Conservation (phyloP, 441 rosid genomes). For the Adansonia madagascariensis region DNA sequence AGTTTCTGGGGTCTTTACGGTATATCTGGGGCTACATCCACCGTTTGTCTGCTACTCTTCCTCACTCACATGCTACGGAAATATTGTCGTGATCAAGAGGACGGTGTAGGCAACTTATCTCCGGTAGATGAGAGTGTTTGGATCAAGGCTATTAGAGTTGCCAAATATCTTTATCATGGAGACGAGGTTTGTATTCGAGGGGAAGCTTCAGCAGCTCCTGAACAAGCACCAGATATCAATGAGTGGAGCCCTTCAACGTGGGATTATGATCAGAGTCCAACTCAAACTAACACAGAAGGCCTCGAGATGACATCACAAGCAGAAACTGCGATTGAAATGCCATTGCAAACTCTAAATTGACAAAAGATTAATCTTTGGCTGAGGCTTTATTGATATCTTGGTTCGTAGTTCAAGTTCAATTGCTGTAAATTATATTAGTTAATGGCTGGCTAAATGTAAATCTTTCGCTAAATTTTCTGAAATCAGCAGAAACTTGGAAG, state of each 20-base stretch:
- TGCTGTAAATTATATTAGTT: background rate
- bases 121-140: background rate
- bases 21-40: slow-evolving; percentile 42
- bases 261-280: slow-evolving; percentile 15
- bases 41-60: slow-evolving; percentile 41
- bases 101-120: background rate
- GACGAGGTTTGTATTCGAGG: background rate
- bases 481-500: no score
- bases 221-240: slow-evolving; percentile 16
- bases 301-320: background rate
- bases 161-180: background rate
- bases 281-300: background rate
- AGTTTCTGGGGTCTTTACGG: slow-evolving; percentile 36
- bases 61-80: slow-evolving; percentile 23
- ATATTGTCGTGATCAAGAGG: background rate
- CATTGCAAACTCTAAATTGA: background rate
- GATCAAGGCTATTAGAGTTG: slow-evolving; percentile 17
- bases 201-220: slow-evolving; percentile 11
- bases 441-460: background rate
- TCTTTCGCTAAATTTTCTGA: no score
- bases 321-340: slow-evolving; percentile 19
- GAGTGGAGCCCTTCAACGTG: slow-evolving; percentile 25
- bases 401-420: background rate
- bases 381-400: background rate
- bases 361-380: background rate